Base-by-base conservation (phyloP, 331 rosid species). In the Arachis monticola region DNA sequence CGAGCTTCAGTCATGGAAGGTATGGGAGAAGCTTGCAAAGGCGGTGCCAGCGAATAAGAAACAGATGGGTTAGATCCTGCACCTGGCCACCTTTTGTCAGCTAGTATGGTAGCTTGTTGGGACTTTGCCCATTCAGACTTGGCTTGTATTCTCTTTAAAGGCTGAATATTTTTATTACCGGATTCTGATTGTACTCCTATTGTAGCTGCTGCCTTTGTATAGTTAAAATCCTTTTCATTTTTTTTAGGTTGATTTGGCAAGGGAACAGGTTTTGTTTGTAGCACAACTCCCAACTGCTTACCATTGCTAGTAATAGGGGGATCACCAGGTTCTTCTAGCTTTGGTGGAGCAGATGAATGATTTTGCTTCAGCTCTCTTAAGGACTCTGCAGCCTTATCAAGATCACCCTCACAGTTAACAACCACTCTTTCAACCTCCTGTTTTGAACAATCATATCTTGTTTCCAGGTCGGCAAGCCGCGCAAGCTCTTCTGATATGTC, bases 401-500 rank as follows among this genome's bases (percentile, higher is more conserved):
- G 92, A 85, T 95, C 98, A 74, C 99, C 99, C 70, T 92, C 97
- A 80, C 85, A 85, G 58, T 85, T 55, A 67, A 95, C 97, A 52
- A 95, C 57, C 60, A 88, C 96, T 87, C 97, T 92, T 83, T 95
- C 99, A 80, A 95, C 97, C 74, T 95, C 99, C 81, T 90, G 99
- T 82, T 85, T 95, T 10, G 96, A 86, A 84, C 92, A 95, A 60
- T 81, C 83, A 66, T 71, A 84, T 81, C 85, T 83, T 45, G 77
- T 74, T 74, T 87, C 98, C 88, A 95, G 41, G 80, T 85, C 97
- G 10, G 97, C 85, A 52, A 92, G 78, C 56, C 60, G 86, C 47
- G 90, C 93, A 69, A 95, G 87, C 81, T 95, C 99, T 40, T 95
- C 98, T 7, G 99, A 92, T 90, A 95, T 95, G 86, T 95, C 98